phyloP scores from a whole-genome alignment of 257 asterid species.

The Echium plantagineum region DNA sequence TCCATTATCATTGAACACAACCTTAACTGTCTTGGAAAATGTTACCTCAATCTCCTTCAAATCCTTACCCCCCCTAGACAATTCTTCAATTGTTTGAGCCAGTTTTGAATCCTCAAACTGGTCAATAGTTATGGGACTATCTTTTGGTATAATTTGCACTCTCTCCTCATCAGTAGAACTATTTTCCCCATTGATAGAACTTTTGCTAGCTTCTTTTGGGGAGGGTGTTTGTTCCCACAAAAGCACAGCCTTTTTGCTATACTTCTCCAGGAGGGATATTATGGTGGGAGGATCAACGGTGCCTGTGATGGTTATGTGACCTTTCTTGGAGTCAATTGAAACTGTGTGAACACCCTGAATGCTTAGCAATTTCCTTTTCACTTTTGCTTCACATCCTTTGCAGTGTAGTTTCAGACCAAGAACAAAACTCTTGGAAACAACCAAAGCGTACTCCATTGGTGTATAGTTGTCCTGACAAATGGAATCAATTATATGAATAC shows the following conservation, averaged over 20 bases:
- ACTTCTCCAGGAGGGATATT: not conserved
- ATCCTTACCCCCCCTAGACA: not conserved
- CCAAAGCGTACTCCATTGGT: not conserved
- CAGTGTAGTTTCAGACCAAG: conserved; percentile 1
- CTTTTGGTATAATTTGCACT: not conserved
- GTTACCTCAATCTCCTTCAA: not conserved
- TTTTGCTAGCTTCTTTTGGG: not conserved
- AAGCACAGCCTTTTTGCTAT: not conserved
- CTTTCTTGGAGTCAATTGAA: not conserved
- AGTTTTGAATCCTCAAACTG: not conserved
- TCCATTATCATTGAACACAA: not conserved
- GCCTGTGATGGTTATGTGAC: not conserved
- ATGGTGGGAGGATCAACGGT: conserved; percentile 1
- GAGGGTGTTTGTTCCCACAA: conserved; percentile 1
- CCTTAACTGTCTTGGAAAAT: not conserved
- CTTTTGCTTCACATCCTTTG: not conserved
- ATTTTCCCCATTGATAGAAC: not conserved
- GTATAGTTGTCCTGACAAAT: not conserved
- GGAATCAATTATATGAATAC: no score
- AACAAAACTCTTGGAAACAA: not conserved
- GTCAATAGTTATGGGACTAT: not conserved
- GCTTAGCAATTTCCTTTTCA: not conserved
- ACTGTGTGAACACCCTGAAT: conserved; percentile 1
- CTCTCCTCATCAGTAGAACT: not conserved
- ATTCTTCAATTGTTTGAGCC: not conserved